Evolutionary conservation across 2,329 filamentous ascomycete genomes (phyloP).

Genomic region (Venturia effusa): DNA sequence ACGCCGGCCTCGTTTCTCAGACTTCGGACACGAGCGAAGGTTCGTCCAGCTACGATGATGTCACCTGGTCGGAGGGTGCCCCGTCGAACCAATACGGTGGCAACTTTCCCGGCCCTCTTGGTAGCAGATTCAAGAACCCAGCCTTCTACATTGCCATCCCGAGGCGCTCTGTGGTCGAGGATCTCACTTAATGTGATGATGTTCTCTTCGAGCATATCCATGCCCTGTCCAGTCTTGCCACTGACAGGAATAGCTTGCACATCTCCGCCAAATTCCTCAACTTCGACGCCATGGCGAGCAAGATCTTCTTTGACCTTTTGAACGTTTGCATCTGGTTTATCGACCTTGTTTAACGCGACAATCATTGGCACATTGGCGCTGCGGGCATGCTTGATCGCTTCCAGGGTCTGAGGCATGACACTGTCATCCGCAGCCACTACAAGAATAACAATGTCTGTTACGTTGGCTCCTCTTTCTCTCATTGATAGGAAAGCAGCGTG

Average conservation of each 20-base stretch:
- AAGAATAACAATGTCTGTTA: conserved; percentile 92
- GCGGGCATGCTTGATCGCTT: conserved; percentile 89
- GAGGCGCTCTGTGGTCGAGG: conserved; percentile 76
- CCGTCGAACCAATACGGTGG: conserved; percentile 78
- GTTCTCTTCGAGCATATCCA: conserved; percentile 85
- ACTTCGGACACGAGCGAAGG: conserved; percentile 77
- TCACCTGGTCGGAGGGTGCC: conserved; percentile 76
- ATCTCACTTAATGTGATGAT: conserved; percentile 79
- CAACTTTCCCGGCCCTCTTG: conserved; percentile 72
- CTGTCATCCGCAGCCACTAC: conserved; percentile 96
- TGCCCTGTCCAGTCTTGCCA: conserved; percentile 86
- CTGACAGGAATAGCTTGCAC: conserved; percentile 86
- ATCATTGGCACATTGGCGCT: conserved; percentile 86
- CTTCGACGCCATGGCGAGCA: conserved; percentile 69
- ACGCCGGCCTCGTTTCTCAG: conserved; percentile 77
- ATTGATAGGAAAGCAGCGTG: conserved; percentile 94
- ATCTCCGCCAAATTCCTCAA: conserved; percentile 92
- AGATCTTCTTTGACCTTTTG: conserved; percentile 85
- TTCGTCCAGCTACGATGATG: conserved; percentile 74
- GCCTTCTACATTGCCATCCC: conserved; percentile 69
- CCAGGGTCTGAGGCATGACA: conserved; percentile 92
- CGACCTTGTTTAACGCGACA: conserved; percentile 94
- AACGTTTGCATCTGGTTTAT: conserved; percentile 71
- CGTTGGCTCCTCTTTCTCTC: conserved; percentile 88
- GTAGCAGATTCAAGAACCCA: conserved; percentile 90